A percentile compares a stretch with the other conserved stretches of the same genome.
Evolutionary conservation across 2,329 filamentous ascomycete genomes (phyloP).

Genomic region (Onygena corvina): DNA sequence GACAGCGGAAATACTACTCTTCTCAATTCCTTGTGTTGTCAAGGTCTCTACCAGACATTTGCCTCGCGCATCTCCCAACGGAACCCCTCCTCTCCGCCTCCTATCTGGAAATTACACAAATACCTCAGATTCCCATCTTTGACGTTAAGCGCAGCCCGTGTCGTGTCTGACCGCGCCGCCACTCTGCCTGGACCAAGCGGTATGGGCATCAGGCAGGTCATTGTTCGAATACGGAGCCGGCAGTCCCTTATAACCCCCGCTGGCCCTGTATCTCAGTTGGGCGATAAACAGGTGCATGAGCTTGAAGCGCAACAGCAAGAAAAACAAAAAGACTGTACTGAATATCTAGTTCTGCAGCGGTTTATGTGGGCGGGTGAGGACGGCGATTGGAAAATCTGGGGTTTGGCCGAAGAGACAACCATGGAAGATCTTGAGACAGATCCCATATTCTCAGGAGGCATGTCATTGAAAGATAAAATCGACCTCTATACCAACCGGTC

Average conservation of each 20-base stretch:
- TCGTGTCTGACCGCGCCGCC: constrained; percentile 34
- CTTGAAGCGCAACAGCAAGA: constrained; percentile 15
- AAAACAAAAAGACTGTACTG: constrained; percentile 34
- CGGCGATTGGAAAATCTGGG: constrained; percentile 41
- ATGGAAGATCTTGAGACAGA: constrained; percentile 26
- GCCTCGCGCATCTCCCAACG: constrained; percentile 26
- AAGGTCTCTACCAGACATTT: constrained; percentile 28
- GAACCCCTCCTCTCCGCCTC: constrained; percentile 19
- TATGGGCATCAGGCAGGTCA: constrained; percentile 31
- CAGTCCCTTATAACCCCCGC: constrained; percentile 26
- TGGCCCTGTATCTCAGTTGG: constrained; percentile 4
- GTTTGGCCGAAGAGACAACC: constrained; percentile 34
- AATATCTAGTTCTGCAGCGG: constrained; percentile 43
- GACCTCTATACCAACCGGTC: constrained; percentile 13
- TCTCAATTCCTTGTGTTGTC: constrained; percentile 29
- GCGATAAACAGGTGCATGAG: constrained; percentile 5
- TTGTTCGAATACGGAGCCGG: constrained; percentile 29
- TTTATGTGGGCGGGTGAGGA: constrained; percentile 31
- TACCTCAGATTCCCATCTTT: constrained; percentile 26
- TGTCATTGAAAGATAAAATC: constrained; percentile 28
- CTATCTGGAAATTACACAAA: constrained; percentile 29
- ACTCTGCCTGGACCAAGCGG: constrained; percentile 29
- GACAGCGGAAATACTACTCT: constrained; percentile 27
- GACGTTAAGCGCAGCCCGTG: constrained; percentile 27
- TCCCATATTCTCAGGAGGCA: constrained; percentile 27